These are phyloP conservation scores for Anethum foeniculum DNA, from an alignment of 140 eudicot genomes.

Conservation along the genomic window DNA sequence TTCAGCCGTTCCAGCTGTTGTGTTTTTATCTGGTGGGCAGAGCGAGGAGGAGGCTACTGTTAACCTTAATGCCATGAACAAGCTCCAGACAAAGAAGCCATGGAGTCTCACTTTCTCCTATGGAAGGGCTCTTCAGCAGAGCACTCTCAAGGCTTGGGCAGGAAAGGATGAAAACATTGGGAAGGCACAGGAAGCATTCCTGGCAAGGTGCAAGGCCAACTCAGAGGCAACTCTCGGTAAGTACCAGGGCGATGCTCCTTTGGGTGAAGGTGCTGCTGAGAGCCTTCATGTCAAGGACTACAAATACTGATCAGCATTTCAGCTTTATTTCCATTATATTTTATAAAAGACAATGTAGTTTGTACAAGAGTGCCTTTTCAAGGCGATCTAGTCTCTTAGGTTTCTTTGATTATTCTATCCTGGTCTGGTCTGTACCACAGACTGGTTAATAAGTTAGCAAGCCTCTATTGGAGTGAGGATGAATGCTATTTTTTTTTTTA, in stretches of 20 bases:
- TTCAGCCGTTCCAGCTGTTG: conserved; percentile 51
- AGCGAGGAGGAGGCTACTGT: conserved; percentile 60
- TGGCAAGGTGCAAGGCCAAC: conserved; percentile 11
- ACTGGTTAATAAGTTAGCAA: not conserved
- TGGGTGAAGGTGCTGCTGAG: conserved; percentile 2
- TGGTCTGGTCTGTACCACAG: not conserved
- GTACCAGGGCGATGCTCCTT: conserved; percentile 1
- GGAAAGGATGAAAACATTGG: conserved; percentile 46
- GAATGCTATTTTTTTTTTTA: not conserved
- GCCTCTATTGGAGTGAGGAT: not conserved
- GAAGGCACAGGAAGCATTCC: conserved; percentile 46
- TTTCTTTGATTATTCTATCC: not conserved
- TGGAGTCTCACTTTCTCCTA: conserved; percentile 50
- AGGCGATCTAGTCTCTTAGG: not conserved
- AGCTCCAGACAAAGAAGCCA: conserved; percentile 43
- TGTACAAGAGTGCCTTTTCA: not conserved
- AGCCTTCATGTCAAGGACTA: conserved; percentile 10
- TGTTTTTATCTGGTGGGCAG: conserved; percentile 57
- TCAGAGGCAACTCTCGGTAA: conserved; percentile 9
- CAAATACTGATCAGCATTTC: conserved; percentile 6
- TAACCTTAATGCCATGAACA: conserved; percentile 19
- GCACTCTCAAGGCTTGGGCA: conserved; percentile 52
- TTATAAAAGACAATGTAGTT: not conserved
- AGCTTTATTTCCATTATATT: not conserved
- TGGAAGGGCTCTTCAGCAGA: conserved; percentile 53